Evolutionary conservation across 2,329 filamentous ascomycete species (phyloP), one percentile per base, ranked within the genome.

Genomic region (Phoma sp.): DNA sequence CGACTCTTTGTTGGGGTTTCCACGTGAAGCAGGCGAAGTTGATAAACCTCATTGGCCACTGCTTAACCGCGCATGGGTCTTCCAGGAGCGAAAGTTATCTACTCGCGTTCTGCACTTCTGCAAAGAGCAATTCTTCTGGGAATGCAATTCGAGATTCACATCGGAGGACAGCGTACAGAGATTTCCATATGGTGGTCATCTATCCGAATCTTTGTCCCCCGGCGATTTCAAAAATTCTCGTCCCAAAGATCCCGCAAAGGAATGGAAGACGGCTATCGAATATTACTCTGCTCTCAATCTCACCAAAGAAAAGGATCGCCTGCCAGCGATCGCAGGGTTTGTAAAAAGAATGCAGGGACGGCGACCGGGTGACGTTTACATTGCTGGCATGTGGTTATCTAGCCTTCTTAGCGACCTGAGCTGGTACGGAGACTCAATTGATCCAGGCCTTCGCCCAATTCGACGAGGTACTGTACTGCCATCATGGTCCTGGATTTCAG

Each of bases 1-100:
- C 4, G 4, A 3, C 0, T 3, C 4, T 2, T 7, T n/a, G 11
- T 9, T 13, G 24, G 3, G 2, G 4, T 40, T 40, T 8, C 37
- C 37, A 22, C 36, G 14, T 9, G 18, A 4, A 6, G 5, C 14
- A 18, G n/a, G n/a, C n/a, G n/a, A n/a, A n/a, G n/a, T n/a, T n/a
- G n/a, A n/a, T n/a, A n/a, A n/a, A n/a, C n/a, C n/a, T n/a, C n/a
- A 23, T 6, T 50, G 47, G 47, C 47, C 47, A n/a, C 13, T 50
- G 7, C 18, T 50, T 4, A n/a, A n/a, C 6, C 39, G 47, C 5
- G 47, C 47, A 2, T 50, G 47, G 47, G 47, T 43, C 3, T 50
- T n/a, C 10, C 47, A 50, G 7, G 47, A 50, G 13, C 32, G 39
- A 18, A 27, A 10, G 8, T 4, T 50, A 3, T 50, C 47, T 3